Percentiles rank a stretch among this genome's conserved stretches.
Conservation (phyloP, 345 rosid species). For the thale cress (Arabidopsis thaliana) region DNA sequence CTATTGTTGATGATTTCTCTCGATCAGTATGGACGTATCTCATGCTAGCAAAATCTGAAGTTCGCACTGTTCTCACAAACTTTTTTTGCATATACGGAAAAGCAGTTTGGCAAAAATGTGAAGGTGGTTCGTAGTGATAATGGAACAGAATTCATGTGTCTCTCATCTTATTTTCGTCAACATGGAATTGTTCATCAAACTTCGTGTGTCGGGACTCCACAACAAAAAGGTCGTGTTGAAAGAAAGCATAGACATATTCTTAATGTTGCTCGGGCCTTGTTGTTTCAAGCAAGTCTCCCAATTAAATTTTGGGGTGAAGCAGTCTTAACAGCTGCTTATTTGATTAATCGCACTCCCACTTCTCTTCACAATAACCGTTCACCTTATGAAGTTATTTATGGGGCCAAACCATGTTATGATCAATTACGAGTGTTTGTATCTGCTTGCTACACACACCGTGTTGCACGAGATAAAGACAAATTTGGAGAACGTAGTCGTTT, state of each 20-base stretch:
- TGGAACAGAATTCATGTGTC: neutral
- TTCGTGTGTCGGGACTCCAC: neutral
- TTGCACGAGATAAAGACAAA: neutral
- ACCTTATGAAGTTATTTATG: neutral
- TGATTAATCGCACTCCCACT: rapidly evolving
- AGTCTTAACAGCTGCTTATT: rapidly evolving
- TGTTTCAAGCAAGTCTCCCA: neutral
- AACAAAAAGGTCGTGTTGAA: neutral
- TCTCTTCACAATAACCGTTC: neutral
- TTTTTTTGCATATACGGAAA: neutral
- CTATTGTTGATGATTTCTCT: too few relatives aligned
- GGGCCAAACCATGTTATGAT: rapidly evolving
- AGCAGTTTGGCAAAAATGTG: neutral
- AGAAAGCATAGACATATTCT: too few relatives aligned
- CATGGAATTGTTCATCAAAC: neutral
- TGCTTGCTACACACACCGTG: neutral
- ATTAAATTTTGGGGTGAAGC: neutral
- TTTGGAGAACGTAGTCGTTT: neutral
- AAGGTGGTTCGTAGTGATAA: neutral
- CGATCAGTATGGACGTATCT: too few relatives aligned
- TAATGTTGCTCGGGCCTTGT: neutral
- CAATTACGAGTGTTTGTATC: neutral
- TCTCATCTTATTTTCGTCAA: neutral
- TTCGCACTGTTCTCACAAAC: neutral
- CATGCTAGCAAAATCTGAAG: neutral